Evolutionary conservation across 257 asterid genomes (phyloP), one percentile per base, ranked within the genome.

Genomic region (Thymus quinquecostatus): DNA sequence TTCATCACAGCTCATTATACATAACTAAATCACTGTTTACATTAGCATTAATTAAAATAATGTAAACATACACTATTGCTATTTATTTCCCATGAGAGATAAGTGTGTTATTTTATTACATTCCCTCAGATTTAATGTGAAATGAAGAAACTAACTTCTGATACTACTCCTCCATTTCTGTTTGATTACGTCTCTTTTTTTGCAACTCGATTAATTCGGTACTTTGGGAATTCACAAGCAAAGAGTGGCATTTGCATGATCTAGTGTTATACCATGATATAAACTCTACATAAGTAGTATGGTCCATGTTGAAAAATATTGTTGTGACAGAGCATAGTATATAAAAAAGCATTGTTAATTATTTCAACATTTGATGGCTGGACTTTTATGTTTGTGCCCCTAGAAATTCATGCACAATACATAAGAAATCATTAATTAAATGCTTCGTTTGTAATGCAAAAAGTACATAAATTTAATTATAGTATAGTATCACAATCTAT

Each of bases 281-380:
- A 64, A 61, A 76, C 81, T 71, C 40, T 40, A 67, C 78, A 75
- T 55, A 71, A 72, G 33, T 80, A 72, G 76, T 13, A 67, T 80
- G 84, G 84, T 76, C 84, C 84, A 76, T 72, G 51, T 63, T 27
- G 10, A 14, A 69, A 73, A 62, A 61, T 64, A 62, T 33, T 76
- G 75, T 48, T 40, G 59, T 72, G 73, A 59, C 79, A 62, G n/a
- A 33, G 33, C 57, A 74, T 70, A 76, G 12, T 21, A 13, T 70
- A 76, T 14, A 27, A 30, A 38, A 38, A 38, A 47, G 58, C 69
- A 51, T 67, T 50, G 76, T 68, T 48, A 62, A 38, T 4, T 38
- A 4, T 73, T 76, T 80, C 76, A 75, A 72, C 76, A 71, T 61
- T 68, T 76, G 77, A 72, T 74, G 83, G 77, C 80, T 79, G 64